Evolutionary conservation across 2,329 filamentous ascomycete genomes (phyloP), one percentile per base, ranked within the genome.

Genomic region (Fusarium citri): DNA sequence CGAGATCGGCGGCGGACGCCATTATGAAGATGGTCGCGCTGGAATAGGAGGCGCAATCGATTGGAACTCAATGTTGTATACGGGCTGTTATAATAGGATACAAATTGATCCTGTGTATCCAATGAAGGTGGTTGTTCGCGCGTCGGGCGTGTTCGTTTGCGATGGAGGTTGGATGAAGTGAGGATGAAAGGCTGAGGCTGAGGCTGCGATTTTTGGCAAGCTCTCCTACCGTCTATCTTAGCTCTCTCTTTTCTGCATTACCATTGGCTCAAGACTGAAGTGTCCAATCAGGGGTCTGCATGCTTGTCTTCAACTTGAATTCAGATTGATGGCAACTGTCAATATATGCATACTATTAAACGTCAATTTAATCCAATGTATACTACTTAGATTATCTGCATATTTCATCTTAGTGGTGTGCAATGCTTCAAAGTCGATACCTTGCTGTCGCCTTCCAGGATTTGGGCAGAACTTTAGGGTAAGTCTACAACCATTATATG

Each of bases 1-100:
- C 94, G 70, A 88, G 86, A 72, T 89, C 88, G 74, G 82, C 80
- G 56, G 86, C 78, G 72, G 72, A 68, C 63, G 89, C 85, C 89
- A 91, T 91, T 62, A 65, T 80, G 69, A 72, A 54, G 54, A 59
- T 57, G 22, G 54, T 53, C 26, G 68, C 60, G 57, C 56, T 37
- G 49, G n/a, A 54, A 47, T 30, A 46, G 20, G n/a, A 42, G 40
- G 31, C 51, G 49, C 57, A 59, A 46, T 55, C 46, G 8, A n/a
- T 9, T 20, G 26, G 11, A 18, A 25, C 18, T 41, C 7, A 41
- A 18, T n/a, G 20, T 5, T 11, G 23, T n/a, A 23, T 23, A 12
- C 14, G 26, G 37, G 5, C 26, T 20, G 45, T 4, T 23, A 9
- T 16, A 12, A 46, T 12, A 40, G 11, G 12, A 22, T 4, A 12